A percentile compares a stretch with the other conserved stretches of the same genome.
phyloP scores from a whole-genome alignment of 441 rosid genomes.

The Capsella rubella region DNA sequence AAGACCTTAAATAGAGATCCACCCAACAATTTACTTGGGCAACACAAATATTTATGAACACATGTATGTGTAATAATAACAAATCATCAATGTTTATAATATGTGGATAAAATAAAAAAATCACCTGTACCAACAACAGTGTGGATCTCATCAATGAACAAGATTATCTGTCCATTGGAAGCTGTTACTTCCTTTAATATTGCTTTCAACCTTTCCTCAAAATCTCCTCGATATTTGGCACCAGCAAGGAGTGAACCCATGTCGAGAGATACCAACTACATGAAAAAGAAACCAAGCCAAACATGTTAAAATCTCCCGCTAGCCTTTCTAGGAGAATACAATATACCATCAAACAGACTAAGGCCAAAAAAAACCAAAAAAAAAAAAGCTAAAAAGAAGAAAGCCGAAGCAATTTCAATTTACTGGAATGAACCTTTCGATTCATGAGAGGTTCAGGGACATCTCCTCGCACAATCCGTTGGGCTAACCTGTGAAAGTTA shows the following conservation, averaged over 20 bases:
- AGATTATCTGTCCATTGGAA: conserved; percentile 43
- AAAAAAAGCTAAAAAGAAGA: not conserved
- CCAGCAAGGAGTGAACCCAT: conserved; percentile 45
- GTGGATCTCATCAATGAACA: conserved; percentile 46
- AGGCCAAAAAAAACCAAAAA: not conserved
- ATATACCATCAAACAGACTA: not conserved
- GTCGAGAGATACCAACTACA: conserved; percentile 52
- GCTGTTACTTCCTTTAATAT: conserved; percentile 43
- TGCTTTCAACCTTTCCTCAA: conserved; percentile 45
- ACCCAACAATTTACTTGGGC: not conserved
- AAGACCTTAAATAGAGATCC: not conserved
- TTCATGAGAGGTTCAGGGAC: conserved; percentile 85
- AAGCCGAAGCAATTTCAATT: not conserved
- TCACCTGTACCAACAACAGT: conserved; percentile 45
- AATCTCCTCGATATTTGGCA: conserved; percentile 44
- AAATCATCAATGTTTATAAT: conserved; percentile 23
- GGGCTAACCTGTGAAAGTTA: conserved; percentile 70
- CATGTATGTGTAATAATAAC: not conserved
- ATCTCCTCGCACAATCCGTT: conserved; percentile 84
- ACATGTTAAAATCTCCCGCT: conserved; percentile 4
- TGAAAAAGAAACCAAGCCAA: conserved; percentile 29
- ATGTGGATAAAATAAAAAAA: not conserved
- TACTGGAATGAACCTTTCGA: conserved; percentile 61
- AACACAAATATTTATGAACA: not conserved
- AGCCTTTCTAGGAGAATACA: not conserved